Evolutionary conservation across 345 rosid genomes (phyloP), one percentile per base, ranked within the genome.

Genomic region (Schrenkiella parvula): DNA sequence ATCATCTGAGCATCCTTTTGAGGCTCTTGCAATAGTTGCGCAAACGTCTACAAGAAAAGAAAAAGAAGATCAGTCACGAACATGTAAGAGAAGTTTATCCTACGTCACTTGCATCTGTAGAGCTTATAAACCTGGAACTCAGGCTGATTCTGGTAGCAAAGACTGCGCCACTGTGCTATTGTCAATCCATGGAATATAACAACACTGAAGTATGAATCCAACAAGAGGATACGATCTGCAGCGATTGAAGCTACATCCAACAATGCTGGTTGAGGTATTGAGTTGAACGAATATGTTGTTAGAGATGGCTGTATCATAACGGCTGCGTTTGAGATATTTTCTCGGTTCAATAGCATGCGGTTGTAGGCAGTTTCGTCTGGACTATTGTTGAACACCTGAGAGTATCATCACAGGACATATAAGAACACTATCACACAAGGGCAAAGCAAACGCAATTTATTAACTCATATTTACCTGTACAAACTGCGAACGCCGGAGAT

Each of bases 131-230:
- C 98, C 89, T 83, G 85, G 67, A 88, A 90, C 48, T 91, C 99
- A 8, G 92, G 90, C 71, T 95, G 95, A 82, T 87, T 78, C 73
- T 95, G 99, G 78, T 89, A 95, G 29, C 93, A 96, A 90, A 88
- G 64, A 81, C 83, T 95, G 29, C 96, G 98, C 96, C 99, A 95
- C 52, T 95, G 98, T 32, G 98, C 97, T 82, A 91, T 86, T 47
- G 97, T 91, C 99, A 95, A 87, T 70, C 98, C 97, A 84, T 95
- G 97, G 79, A 95, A 95, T 57, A 95, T 51, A 41, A 95, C 99
- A 76, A 95, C 71, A 75, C 98, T 89, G 76, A 95, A 87, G 77
- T 95, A 95, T 28, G 99, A 83, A 84, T 95, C 99, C 61, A 95
- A 80, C 68, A 95, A 79, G 68, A 95, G 96, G 71, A 95, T 91